Base-by-base conservation (phyloP, 2,329 filamentous ascomycete genomes). In the Lasiodiplodia citricola region DNA sequence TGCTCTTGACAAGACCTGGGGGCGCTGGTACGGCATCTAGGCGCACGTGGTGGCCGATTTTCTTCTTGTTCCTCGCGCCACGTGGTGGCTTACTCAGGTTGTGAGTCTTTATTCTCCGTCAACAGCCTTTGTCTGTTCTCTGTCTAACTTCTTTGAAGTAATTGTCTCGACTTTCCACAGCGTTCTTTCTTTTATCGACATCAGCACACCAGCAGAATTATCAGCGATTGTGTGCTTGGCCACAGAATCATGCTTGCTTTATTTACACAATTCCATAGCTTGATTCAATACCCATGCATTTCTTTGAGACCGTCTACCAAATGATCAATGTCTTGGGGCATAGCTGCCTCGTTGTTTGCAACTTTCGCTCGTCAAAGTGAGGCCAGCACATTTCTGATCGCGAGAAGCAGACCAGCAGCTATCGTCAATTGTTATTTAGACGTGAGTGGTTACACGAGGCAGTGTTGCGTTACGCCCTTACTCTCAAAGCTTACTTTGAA, bases 11-110 rank as follows among this genome's bases (percentile, higher is more conserved):
- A 67, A 67, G 44, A 28, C 31, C n/a, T 52, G 25, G 25, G 50
- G 41, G 54, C 58, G 55, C 31, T 52, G 55, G 55, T 52, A 38
- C 31, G 65, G 65, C 28, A n/a, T 52, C 16, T 67, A 37, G 38
- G 25, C 25, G 10, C 38, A n/a, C 31, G 8, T 31, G 41, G 6
- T 50, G 14, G 21, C 38, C 14, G 38, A 13, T 41, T 11, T 35
- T 62, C 41, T 31, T 38, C 23, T 58, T 50, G 28, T 37, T 25
- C 3, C 4, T 21, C 23, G 13, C 28, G n/a, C 28, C 60, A 38
- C 6, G n/a, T 47, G 44, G 18, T 47, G 44, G 44, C 25, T 7
- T 37, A 13, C 21, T 21, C 35, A 23, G 25, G 16, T 23, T 7
- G 60, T 52, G 60, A n/a, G 47, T 28, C 23, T 16, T 47, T 47